phyloP scores from a whole-genome alignment of 2,329 filamentous ascomycete genomes.

The Penicillium frequentans region DNA sequence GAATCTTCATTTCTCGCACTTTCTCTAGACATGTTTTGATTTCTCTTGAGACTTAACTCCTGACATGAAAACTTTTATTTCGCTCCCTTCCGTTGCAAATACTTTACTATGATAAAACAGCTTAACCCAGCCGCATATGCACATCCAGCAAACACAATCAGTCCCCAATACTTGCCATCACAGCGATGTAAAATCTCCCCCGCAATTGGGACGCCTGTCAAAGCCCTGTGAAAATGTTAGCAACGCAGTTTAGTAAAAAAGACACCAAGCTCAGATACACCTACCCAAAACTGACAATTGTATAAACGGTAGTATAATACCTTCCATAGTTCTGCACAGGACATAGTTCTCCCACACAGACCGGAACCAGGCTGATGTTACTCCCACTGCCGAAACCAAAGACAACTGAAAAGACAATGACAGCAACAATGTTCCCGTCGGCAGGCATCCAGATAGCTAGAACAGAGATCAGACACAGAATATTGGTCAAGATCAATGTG shows the following conservation, averaged over 20 bases:
- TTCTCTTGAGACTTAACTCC: too few species aligned
- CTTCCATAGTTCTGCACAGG: conserved; percentile 41
- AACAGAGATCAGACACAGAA: conserved; percentile 26
- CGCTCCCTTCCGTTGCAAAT: not conserved
- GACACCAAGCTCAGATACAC: not conserved
- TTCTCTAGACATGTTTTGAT: too few species aligned
- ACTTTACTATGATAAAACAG: conserved; percentile 10
- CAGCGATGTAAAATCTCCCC: conserved; percentile 30
- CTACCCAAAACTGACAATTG: conserved; percentile 29
- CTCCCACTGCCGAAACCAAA: conserved; percentile 41
- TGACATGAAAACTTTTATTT: not conserved
- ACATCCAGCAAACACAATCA: conserved; percentile 21
- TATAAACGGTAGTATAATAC: conserved; percentile 39
- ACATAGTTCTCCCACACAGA: conserved; percentile 51
- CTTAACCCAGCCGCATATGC: conserved; percentile 16
- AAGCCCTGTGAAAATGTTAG: conserved; percentile 15
- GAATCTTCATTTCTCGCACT: too few species aligned
- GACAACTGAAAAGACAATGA: conserved; percentile 22
- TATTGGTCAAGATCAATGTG: conserved; percentile 27
- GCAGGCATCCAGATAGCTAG: conserved; percentile 31
- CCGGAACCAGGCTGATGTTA: conserved; percentile 41
- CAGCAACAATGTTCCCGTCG: conserved; percentile 14
- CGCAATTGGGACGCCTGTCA: conserved; percentile 29
- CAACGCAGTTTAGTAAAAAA: not conserved
- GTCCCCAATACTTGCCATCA: conserved; percentile 27